Conservation (phyloP, 2,329 filamentous ascomycete genomes). For the Trichophyton rubrum region DNA sequence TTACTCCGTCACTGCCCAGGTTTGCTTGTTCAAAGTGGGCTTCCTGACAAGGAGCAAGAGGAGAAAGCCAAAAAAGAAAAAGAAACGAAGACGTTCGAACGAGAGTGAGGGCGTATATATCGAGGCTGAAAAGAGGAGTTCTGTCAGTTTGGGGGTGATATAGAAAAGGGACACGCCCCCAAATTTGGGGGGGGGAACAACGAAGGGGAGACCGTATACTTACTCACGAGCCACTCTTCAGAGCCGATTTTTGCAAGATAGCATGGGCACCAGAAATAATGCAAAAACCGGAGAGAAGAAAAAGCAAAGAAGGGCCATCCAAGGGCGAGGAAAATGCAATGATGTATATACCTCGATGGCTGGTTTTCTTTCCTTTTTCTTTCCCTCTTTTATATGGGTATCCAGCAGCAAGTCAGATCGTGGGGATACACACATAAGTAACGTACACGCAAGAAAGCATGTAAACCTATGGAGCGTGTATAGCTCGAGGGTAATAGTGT, state of each 20-base stretch:
- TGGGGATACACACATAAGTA: not conserved
- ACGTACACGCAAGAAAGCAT: no score
- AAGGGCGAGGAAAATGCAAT: not conserved
- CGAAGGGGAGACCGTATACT: not conserved
- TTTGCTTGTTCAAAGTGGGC: not conserved
- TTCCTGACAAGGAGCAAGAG: not conserved
- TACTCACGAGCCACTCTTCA: conserved; percentile 3
- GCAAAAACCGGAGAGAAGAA: not conserved
- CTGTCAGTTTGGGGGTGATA: not conserved
- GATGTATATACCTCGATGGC: not conserved
- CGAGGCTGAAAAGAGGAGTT: not conserved
- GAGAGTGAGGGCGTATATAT: not conserved
- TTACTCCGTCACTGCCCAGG: not conserved
- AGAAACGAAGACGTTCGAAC: not conserved
- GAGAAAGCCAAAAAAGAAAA: not conserved
- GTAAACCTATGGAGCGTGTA: not conserved
- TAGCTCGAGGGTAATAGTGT: no score
- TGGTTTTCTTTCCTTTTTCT: no score
- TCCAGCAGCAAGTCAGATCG: conserved; percentile 1
- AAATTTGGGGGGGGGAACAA: no score
- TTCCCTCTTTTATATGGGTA: not conserved
- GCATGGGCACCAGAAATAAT: not conserved
- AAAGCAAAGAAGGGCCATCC: not conserved
- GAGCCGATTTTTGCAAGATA: conserved; percentile 1
- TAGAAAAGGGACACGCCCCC: not conserved